These are phyloP conservation scores for Talaromyces sp. DNA, from an alignment of 2,329 filamentous ascomycete genomes.

Conservation along the genomic window DNA sequence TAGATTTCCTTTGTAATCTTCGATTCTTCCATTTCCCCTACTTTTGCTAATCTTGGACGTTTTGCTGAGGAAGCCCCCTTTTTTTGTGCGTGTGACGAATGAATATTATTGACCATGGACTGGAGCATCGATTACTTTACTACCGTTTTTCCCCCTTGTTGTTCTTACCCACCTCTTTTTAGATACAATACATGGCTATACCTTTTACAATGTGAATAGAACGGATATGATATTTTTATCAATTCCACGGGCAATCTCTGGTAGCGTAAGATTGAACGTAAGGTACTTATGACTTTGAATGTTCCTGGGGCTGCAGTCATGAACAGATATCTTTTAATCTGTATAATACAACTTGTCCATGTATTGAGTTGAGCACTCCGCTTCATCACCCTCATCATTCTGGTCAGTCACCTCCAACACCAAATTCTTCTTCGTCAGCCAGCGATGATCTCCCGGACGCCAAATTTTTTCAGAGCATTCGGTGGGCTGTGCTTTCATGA, in stretches of 20 bases:
- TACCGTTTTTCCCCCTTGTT: background rate
- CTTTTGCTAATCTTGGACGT: background rate
- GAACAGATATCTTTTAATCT: too few species aligned
- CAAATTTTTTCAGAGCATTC: background rate
- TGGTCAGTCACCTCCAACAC: background rate
- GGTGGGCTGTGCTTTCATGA: background rate
- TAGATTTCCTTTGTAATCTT: conserved; percentile 15
- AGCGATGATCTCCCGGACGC: too few species aligned
- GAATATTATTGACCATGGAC: conserved; percentile 10
- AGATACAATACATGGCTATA: conserved; percentile 15
- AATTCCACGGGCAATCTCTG: background rate
- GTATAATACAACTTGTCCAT: too few species aligned
- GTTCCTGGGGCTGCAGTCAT: background rate
- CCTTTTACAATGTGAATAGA: conserved; percentile 3
- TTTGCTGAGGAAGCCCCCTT: background rate
- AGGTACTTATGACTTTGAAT: background rate
- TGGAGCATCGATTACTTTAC: conserved; percentile 4
- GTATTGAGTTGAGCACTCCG: background rate
- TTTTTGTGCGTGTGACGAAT: conserved; percentile 6
- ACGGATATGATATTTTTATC: background rate
- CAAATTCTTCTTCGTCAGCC: background rate
- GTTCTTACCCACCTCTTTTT: background rate
- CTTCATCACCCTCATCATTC: background rate
- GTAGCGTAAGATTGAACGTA: background rate
- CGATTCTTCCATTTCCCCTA: background rate